Evolutionary conservation across 1,284 basidiomycete species (phyloP), one percentile per base, ranked within the genome.

Genomic region (Sphaerobolus stellatus): DNA sequence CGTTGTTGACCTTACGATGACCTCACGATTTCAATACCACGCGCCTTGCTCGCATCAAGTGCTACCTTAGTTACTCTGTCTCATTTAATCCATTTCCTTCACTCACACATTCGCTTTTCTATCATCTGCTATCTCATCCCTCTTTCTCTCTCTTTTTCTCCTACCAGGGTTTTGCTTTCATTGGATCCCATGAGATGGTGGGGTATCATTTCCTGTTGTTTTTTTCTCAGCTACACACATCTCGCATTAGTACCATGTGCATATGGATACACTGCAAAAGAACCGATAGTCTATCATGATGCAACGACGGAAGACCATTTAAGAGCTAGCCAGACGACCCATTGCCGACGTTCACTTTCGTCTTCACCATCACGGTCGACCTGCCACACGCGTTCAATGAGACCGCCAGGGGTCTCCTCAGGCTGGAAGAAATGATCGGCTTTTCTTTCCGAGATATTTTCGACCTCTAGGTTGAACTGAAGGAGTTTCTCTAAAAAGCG

Each of bases 311-410:
- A 20, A 27, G 20, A 30, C 84, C 87, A 86, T 58, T 71, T 79
- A 44, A 88, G 61, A 50, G 75, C 66, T 45, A 87, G 78, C 81
- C 85, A 88, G 31, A 89, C 71, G 16, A 89, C 73, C 86, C 88
- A 90, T 27, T 76, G 69, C 58, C 86, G 77, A 58, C 85, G 73
- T 60, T 87, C 85, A 27, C 66, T 71, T 47, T 87, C 86, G 34
- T 84, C 82, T 57, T 87, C 84, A 2, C 68, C 68, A 0, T 74
- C 75, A 47, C 76, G 69, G 4, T 70, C 65, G 9, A 83, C 74
- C 48, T 74, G 70, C 87, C 86, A 90, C 1, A 64, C 60, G 38
- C 82, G 52, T 76, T 38, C 65, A 16, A 7, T 22, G 9, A 28
- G 59, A 11, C 54, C 61, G 0, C 56, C 56, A 3, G 77, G 77